Base-by-base conservation (phyloP, 495 filamentous ascomycete species). In the Coniosporium apollinis region DNA sequence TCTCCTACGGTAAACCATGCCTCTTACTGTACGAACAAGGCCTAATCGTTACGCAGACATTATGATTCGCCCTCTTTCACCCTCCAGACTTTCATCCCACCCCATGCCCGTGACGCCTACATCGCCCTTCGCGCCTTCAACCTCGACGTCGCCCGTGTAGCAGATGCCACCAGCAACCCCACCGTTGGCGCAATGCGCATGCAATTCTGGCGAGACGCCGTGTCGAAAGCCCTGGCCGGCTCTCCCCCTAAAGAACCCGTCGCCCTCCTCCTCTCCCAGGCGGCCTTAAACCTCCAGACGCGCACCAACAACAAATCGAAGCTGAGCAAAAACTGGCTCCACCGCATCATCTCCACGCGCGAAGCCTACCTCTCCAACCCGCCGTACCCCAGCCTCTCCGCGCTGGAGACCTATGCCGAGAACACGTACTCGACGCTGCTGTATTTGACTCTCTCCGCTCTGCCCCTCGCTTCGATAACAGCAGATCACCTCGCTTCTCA, bases 391-490 rank as follows among this genome's bases (percentile, higher is more conserved):
- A 75, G 61, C 30, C 52, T 94, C 14, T 66, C 69, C 6, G 70
- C 74, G 0, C 58, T 96, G 21, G 89, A 97, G 45, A 70, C 70
- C 21, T 94, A 96, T 43, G 82, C 82, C 2, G 89, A 97, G 52
- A 82, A 79, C 37, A 94, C 89, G 2, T 96, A 97, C 59, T 80
- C 79, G 2, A 91, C 80, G 0, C 64, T 97, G n/a, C 69, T 92
- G 51, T 97, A 97, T 50, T 65, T 92, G 36, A 85, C 82, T 1
- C 60, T 96, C 14, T 78, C 79, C 2, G 61, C 76, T 0, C 57
- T 93, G 36, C 76, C 81, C 2, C 60, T 91, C 49, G 65, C 72
- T 5, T 86, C 77, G 11, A 61, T 93, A 24, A 76, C 82, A n/a
- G 71, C 82, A 25, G 89, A 97, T 46, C 89, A 97, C 59, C 57